A percentile compares a stretch with the other conserved stretches of the same genome.
phyloP scores from a whole-genome alignment of 306 rosid species.

The Arachis stenosperma region DNA sequence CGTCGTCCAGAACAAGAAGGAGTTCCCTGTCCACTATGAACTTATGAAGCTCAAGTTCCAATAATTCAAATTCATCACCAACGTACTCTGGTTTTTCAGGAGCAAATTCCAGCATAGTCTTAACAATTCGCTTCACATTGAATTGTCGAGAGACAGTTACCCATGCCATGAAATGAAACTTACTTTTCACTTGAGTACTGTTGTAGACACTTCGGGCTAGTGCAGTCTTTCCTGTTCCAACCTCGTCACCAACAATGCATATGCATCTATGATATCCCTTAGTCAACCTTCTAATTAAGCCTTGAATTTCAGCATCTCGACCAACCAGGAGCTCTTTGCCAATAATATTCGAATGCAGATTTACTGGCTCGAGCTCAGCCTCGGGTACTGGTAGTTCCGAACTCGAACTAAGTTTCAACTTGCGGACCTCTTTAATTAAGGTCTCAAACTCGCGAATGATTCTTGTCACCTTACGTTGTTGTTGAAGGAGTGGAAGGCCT shows the following conservation, averaged over 20 bases:
- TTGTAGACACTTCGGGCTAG: background rate
- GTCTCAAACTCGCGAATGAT: background rate
- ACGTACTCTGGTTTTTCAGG: no score
- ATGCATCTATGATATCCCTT: background rate
- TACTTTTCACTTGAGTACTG: background rate
- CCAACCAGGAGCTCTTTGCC: background rate
- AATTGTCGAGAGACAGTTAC: no score
- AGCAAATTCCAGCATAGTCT: no score
- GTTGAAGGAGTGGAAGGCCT: background rate
- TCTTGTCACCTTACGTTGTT: background rate
- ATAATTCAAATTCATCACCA: no score
- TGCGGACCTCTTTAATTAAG: background rate
- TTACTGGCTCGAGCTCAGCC: background rate
- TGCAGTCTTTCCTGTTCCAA: background rate
- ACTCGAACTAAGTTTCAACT: no score
- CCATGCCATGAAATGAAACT: no score
- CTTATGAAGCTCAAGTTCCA: no score
- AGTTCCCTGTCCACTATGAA: no score
- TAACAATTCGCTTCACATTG: no score
- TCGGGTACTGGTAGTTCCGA: background rate
- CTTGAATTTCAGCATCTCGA: background rate
- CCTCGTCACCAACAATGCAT: background rate
- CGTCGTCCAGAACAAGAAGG: no score
- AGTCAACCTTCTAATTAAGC: background rate
- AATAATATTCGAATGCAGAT: background rate